A percentile compares a stretch with the other conserved stretches of the same genome.
These are phyloP conservation scores for Kluyveromyces nonfermentans DNA, from an alignment of 805 yeast species.

Conservation along the genomic window DNA sequence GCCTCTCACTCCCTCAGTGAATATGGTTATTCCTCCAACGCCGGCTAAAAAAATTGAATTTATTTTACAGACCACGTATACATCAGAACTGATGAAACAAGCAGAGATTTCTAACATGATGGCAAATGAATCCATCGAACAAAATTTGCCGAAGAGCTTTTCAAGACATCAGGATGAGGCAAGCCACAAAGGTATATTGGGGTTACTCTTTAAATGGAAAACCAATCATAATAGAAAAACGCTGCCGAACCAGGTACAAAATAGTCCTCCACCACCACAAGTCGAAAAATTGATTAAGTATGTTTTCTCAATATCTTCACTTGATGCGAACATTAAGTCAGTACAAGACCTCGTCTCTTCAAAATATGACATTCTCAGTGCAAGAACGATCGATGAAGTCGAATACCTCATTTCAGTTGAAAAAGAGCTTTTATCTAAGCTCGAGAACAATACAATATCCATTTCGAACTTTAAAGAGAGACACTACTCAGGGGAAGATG, in stretches of 20 bases:
- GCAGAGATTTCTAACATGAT: background rate
- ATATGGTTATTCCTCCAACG: slow-evolving; percentile 50
- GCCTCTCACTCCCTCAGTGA: slow-evolving; percentile 38
- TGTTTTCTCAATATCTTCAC: slow-evolving; percentile 29
- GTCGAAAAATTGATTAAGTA: slow-evolving; percentile 31
- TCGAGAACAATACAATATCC: slow-evolving; percentile 9
- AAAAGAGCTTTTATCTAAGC: slow-evolving; percentile 28
- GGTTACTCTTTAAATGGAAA: slow-evolving; percentile 25
- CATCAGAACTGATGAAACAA: slow-evolving; percentile 11
- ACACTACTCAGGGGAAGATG: slow-evolving; percentile 2
- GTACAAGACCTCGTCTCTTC: slow-evolving; percentile 11
- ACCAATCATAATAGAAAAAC: slow-evolving; percentile 14
- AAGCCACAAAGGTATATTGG: slow-evolving; percentile 17
- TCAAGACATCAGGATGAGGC: background rate
- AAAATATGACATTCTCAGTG: slow-evolving; percentile 57
- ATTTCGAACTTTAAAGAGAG: slow-evolving; percentile 1
- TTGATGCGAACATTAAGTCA: slow-evolving; percentile 14
- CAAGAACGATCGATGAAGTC: slow-evolving; percentile 61
- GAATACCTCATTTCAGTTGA: slow-evolving; percentile 45
- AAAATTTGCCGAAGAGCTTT: background rate
- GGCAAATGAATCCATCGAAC: background rate
- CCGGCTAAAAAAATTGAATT: slow-evolving; percentile 56
- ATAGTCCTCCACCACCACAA: slow-evolving; percentile 16
- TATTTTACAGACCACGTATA: slow-evolving; percentile 24
- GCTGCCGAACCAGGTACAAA: slow-evolving; percentile 2